Evolutionary conservation across 805 yeast species (phyloP), one percentile per base, ranked within the genome.

Genomic region (Zygosaccharomyces pseudorouxii): DNA sequence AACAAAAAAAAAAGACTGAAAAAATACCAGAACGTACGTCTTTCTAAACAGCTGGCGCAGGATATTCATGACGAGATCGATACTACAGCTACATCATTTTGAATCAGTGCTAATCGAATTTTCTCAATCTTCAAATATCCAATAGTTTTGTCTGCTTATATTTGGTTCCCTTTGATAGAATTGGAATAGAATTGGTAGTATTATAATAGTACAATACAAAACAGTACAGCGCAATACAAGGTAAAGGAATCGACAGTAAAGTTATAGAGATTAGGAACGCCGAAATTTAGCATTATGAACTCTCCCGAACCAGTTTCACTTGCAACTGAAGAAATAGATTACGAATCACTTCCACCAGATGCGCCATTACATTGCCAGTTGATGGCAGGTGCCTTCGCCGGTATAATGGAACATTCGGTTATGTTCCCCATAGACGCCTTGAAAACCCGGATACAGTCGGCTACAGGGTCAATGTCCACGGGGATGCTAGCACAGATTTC

Each of bases 391-490:
- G 98, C 97, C 0, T 87, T 89, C 70, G 98, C 99, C n/a, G 99
- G 99, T 23, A 88, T 93, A 48, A 88, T 92, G 97, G 99, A 92
- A 66, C 99, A 92, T 69, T 82, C 96, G 1, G 89, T 92, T 39
- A 89, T 92, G 97, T 92, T 82, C 65, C 99, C 99, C 1, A 81
- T 92, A 36, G 99, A 92, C 66, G 92, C 95, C n/a, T 78, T 92
- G 57, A 92, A 92, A 72, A 93, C 98, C 5, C 75, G 99, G 62
- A 88, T 92, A 92, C 99, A 92, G 66, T 58, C 64, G 1, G 49
- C 60, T 1, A 76, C 82, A 18, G 51, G 53, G 11, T 40, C 54
- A 4, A 45, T 53, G 2, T 54, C 61, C 3, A 47, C 53, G 10
- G 60, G 55, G 38, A 77, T 92, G 37, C 71, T 88, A 23, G 73